Evolutionary conservation across 73 alveolate genomes (phyloP).

Genomic region (Paramecium caudatum): DNA sequence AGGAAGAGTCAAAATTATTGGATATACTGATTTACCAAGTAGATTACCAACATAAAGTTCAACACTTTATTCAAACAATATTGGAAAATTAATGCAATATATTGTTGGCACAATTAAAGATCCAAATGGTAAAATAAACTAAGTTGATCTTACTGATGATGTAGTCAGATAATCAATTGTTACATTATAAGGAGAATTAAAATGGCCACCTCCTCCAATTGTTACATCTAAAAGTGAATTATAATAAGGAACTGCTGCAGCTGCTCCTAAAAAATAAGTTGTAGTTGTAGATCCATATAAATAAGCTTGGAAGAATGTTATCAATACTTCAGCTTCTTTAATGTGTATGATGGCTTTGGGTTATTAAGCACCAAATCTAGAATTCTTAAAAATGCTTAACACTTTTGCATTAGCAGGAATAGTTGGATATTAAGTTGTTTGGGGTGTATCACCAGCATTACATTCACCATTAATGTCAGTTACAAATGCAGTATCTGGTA

Average conservation of each 20-base stretch:
- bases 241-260: conserved; percentile 32
- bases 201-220: conserved; percentile 79
- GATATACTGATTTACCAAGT: conserved; percentile 87
- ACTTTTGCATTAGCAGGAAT: conserved; percentile 85
- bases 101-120: conserved; percentile 83
- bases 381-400: conserved; percentile 72
- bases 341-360: conserved; percentile 67
- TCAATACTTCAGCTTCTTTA: conserved; percentile 62
- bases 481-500: conserved; percentile 91
- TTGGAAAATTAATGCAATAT: conserved; percentile 79
- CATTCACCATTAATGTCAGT: conserved; percentile 93
- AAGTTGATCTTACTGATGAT: conserved; percentile 78
- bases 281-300: conserved; percentile 63
- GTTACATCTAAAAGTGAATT: conserved; percentile 43
- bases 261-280: conserved; percentile 38
- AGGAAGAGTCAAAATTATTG: conserved; percentile 87
- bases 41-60: conserved; percentile 81
- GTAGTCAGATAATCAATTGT: conserved; percentile 70
- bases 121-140: conserved; percentile 16
- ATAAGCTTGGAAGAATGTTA: conserved; percentile 61
- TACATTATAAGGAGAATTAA: conserved; percentile 74
- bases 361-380: conserved; percentile 46
- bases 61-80: conserved; percentile 84
- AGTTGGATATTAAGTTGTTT: conserved; percentile 87
- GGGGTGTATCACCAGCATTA: conserved; percentile 92